Evolutionary conservation across 1,284 basidiomycete species (phyloP), one percentile per base, ranked within the genome.

Genomic region (Ceratobasidium sp.): DNA sequence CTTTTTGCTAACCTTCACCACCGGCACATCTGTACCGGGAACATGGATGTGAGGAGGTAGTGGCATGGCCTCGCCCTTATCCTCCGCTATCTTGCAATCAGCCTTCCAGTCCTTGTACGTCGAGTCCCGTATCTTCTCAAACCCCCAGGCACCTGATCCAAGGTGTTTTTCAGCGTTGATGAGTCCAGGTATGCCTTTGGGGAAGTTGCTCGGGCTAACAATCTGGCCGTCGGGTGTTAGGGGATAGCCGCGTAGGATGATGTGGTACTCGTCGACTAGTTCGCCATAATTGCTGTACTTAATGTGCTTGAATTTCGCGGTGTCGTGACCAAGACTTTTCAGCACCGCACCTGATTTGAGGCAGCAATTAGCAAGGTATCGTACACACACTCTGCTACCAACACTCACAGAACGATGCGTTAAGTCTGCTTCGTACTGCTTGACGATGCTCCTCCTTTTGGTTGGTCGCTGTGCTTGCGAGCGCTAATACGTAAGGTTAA

Each of bases 1-100:
- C 33, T 33, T 33, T 23, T 53, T 53, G 15, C 18, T 23, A 15
- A 23, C 18, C 51, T 53, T 53, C 18, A 53, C 51, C 15, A 53
- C 15, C 51, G 33, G 33, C 33, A 33, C 33, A 33, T 58, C 56
- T 10, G 56, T 58, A 58, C 56, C 56, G 28, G 56, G 56, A 23
- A 58, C 56, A 23, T 58, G n/a, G 28, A 58, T 58, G n/a, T 58
- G 56, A 58, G 56, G 56, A 20, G 56, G 56, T 58, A 58, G 56
- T 58, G 56, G 56, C n/a, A 12, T n/a, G 56, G 56, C 12, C 56
- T 58, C 56, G 56, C 28, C 28, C n/a, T 58, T 58, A 12, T 12
- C n/a, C 10, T 23, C 15, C n/a, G 56, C 56, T 23, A 12, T n/a
- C 12, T 58, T 23, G 28, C 56, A 58, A 10, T 58, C 56, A 12